Base-by-base conservation (phyloP, 441 rosid genomes). In the Croton setiger region DNA sequence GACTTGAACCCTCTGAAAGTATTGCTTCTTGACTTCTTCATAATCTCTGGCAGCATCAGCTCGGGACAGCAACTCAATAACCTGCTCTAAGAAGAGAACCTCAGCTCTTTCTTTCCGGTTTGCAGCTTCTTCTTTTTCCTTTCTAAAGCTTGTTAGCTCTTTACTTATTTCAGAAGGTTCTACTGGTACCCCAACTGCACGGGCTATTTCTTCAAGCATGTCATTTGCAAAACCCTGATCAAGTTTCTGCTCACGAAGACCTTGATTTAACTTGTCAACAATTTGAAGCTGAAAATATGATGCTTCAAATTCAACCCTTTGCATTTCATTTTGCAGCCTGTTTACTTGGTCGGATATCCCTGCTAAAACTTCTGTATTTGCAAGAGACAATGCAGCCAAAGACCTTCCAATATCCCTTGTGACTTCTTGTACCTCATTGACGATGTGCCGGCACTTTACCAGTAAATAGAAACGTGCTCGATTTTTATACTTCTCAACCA, bases 31-130 rank as follows among this genome's bases (percentile, higher is more conserved):
- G 51, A 85, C 76, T 73, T 84, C 83, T 69, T 81, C 80, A 18
- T 66, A 81, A 75, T 85, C 89, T 68, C 87, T 76, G 0, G 90
- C 92, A 45, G 92, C 90, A 81, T 87, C 93, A 48, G 93, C 93
- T 65, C 75, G 81, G 52, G 93, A 87, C 73, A 87, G 93, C 67
- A 87, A 76, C 76, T 84, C 87, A 63, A 87, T 87, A 64, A 87
- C 90, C 80, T 87, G 93, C 63, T 86, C 88, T 76, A 85, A 77
- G 81, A 87, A 85, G n/a, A 85, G 69, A 72, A 78, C 85, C 68
- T 87, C 92, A 6, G 87, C 88, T 74, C 84, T 78, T 80, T 87
- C 88, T 67, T 87, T 87, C 72, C 80, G 56, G 73, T 76, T 62
- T 36, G 87, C 82, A 1, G 90, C 93, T 68, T 87, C 90, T 81